Base-by-base conservation (phyloP, 2,329 filamentous ascomycete genomes). In the Colletotrichum sp. region DNA sequence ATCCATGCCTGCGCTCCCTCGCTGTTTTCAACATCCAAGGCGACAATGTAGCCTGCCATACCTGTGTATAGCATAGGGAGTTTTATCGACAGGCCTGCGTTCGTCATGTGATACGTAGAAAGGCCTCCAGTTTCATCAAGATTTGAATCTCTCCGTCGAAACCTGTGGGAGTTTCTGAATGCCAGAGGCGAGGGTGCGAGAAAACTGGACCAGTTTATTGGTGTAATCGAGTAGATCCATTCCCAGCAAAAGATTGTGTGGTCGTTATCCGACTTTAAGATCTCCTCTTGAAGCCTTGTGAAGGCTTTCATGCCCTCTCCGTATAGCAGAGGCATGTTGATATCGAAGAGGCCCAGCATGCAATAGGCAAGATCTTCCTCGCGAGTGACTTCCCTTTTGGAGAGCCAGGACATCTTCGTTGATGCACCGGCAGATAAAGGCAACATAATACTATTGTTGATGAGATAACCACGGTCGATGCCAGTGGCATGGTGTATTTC, bases 311-410 rank as follows among this genome's bases (percentile, higher is more conserved):
- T 32, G 48, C 81, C 79, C 61, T 83, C 81, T 8, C 81, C 80
- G 28, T 82, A 83, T 2, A 79, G 74, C 8, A 80, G 59, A 7
- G 79, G 71, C 79, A 83, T 82, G 18, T 77, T 81, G 26, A 82
- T 73, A 28, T 77, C 71, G 48, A 83, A 81, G 13, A 83, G 59
- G 12, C 81, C 81, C 7, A 82, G 57, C 36, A 83, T 74, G 30
- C 78, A 80, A 34, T 82, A 83, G 2, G 81, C 81, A 7, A 77
- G 64, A 63, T 83, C 80, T 64, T 82, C 77, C 63, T 55, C 7
- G 1, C 78, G 69, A 3, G 74, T 81, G 3, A 78, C 81, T 57
- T 71, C n/a, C 2, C 67, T 9, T 6, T 39, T n/a, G 0, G 67
- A 70, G 6, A 70, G 18, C 67, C 67, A 70, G 3, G 7, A 70